A percentile compares a stretch with the other conserved stretches of the same genome.
These are phyloP conservation scores for Waltergamsia citrina DNA, from an alignment of 2,329 filamentous ascomycete genomes.

Conservation along the genomic window DNA sequence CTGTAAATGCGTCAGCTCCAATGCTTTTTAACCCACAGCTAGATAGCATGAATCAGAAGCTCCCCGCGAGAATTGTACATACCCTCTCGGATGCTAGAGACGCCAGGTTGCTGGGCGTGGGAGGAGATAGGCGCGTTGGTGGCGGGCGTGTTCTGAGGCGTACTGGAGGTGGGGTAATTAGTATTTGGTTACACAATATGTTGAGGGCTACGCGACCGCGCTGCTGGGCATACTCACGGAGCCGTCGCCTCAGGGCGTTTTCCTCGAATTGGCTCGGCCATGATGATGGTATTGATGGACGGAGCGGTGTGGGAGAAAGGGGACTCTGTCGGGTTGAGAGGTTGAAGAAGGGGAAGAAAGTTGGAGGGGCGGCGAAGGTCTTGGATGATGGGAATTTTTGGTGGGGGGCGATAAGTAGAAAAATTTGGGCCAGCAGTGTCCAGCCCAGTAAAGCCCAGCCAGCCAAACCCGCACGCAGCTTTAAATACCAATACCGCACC, in stretches of 20 bases:
- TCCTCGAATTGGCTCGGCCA: slow-evolving; percentile 57
- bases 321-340: slow-evolving; percentile 12
- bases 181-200: slow-evolving; percentile 14
- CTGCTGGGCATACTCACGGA: slow-evolving; percentile 40
- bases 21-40: too few species aligned
- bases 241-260: slow-evolving; percentile 49
- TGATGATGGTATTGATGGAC: slow-evolving; percentile 22
- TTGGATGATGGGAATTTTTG: slow-evolving; percentile 24
- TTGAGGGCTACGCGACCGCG: slow-evolving; percentile 8
- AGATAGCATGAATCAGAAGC: too few species aligned
- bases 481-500: not conserved
- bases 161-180: slow-evolving; percentile 51
- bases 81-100: slow-evolving; percentile 98
- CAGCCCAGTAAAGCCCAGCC: too few species aligned
- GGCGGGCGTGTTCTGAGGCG: slow-evolving; percentile 95
- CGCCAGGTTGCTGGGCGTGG: slow-evolving; percentile 88
- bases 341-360: slow-evolving; percentile 19
- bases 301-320: slow-evolving; percentile 12
- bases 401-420: slow-evolving; percentile 19
- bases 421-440: slow-evolving; percentile 3
- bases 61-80: slow-evolving; percentile 23
- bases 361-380: slow-evolving; percentile 20
- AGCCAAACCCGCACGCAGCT: slow-evolving; percentile 2
- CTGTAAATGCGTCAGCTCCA: slow-evolving; percentile 34
- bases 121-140: slow-evolving; percentile 96